Conservation (phyloP, 495 filamentous ascomycete species). For the Viridothelium virens region DNA sequence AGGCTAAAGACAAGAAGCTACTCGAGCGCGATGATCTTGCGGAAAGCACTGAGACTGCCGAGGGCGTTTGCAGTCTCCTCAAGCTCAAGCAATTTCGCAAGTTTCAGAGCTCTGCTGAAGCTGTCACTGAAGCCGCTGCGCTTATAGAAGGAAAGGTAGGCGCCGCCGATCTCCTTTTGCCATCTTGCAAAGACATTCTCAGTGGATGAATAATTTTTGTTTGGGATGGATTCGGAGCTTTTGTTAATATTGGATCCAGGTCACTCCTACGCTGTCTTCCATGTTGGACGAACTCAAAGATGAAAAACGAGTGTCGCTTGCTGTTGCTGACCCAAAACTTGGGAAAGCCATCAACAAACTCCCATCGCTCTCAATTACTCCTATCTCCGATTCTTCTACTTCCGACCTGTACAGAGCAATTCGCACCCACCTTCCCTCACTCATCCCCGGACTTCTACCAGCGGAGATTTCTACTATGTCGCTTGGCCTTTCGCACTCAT, state of each 20-base stretch:
- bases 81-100: slow-evolving; percentile 95
- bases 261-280: slow-evolving; percentile 77
- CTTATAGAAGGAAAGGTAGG: slow-evolving; percentile 73
- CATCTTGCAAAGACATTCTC: no score
- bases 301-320: slow-evolving; percentile 93
- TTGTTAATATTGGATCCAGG: slow-evolving; percentile 30
- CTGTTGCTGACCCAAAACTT: slow-evolving; percentile 90
- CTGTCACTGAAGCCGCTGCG: slow-evolving; percentile 79
- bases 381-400: slow-evolving; percentile 79
- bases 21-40: slow-evolving; percentile 74
- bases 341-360: slow-evolving; percentile 90
- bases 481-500: slow-evolving; percentile 89
- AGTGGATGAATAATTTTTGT: no score
- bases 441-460: slow-evolving; percentile 82
- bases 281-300: slow-evolving; percentile 88
- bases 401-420: slow-evolving; percentile 87
- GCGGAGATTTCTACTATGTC: slow-evolving; percentile 86
- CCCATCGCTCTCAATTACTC: slow-evolving; percentile 72
- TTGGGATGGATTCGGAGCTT: not conserved
- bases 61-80: slow-evolving; percentile 80
- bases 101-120: slow-evolving; percentile 82
- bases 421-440: slow-evolving; percentile 76
- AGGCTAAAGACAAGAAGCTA: slow-evolving; percentile 96
- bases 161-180: not conserved
- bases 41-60: slow-evolving; percentile 65